phyloP scores from a whole-genome alignment of 192 early-diverging fungal species.

The Radiomyces spectabilis region DNA sequence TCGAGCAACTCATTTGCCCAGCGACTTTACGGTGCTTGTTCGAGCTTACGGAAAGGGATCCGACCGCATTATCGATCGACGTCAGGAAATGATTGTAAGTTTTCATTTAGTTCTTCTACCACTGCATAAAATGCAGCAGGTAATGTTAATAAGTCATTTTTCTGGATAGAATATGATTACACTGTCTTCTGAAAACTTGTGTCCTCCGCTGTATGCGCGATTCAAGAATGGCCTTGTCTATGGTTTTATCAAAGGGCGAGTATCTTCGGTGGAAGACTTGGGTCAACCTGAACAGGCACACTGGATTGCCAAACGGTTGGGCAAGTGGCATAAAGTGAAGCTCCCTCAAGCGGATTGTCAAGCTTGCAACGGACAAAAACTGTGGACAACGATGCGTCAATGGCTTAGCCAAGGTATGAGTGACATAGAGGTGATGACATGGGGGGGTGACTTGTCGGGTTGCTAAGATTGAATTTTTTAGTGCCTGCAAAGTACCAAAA shows the following conservation, averaged over 20 bases:
- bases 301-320: conserved; percentile 72
- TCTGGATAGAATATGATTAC: conserved; percentile 67
- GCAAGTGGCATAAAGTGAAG: conserved; percentile 72
- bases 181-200: conserved; percentile 59
- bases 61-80: conserved; percentile 82
- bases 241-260: conserved; percentile 73
- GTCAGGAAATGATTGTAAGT: conserved; percentile 80
- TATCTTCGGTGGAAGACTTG: conserved; percentile 71
- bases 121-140: background rate
- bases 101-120: too few relatives aligned
- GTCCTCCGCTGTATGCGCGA: conserved; percentile 73
- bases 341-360: conserved; percentile 33
- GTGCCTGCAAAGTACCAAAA: conserved; percentile 54
- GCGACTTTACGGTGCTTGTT: conserved; percentile 62
- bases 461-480: conserved; percentile 17
- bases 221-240: conserved; percentile 93
- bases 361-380: conserved; percentile 33
- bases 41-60: conserved; percentile 86
- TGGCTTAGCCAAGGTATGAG: conserved; percentile 60
- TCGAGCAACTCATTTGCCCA: conserved; percentile 52
- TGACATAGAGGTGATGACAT: background rate
- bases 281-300: conserved; percentile 57
- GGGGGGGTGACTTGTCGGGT: background rate
- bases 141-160: background rate
- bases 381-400: conserved; percentile 64